phyloP scores from a whole-genome alignment of 2,329 filamentous ascomycete genomes.

The Sphaerostilbella broomeana region DNA sequence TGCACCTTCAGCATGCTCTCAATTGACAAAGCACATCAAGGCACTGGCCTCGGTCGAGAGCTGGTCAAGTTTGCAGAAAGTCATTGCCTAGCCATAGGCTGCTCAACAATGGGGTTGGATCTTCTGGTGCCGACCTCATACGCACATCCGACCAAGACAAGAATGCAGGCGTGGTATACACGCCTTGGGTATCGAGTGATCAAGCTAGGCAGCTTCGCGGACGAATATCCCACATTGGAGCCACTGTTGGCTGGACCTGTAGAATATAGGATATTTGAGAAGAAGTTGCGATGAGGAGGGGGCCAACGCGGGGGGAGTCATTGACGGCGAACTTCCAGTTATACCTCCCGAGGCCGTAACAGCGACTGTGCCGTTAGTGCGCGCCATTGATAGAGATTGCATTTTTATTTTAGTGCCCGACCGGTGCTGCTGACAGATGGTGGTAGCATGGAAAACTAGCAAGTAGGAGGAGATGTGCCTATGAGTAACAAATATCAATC shows the following conservation, averaged over 20 bases:
- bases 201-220: constrained; percentile 21
- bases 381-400: no score
- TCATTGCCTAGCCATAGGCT: constrained; percentile 21
- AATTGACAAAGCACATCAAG: constrained; percentile 19
- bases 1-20: constrained; percentile 27
- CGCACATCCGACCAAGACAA: constrained; percentile 21
- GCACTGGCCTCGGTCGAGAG: constrained; percentile 20
- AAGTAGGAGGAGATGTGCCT: no score
- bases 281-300: constrained; percentile 13
- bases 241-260: constrained; percentile 21
- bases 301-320: no score
- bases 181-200: constrained; percentile 24
- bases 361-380: no score
- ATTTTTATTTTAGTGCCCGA: no score
- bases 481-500: no score
- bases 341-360: no score
- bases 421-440: no score
- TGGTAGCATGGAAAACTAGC: no score
- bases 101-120: constrained; percentile 24
- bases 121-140: constrained; percentile 23
- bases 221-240: constrained; percentile 24
- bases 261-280: constrained; percentile 25
- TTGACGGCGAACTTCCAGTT: no score
- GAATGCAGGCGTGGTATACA: constrained; percentile 23
- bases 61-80: constrained; percentile 24